Percentiles rank a stretch among this genome's conserved stretches.
Conservation (phyloP, 495 filamentous ascomycete genomes). For the Penicillium argentinense region DNA sequence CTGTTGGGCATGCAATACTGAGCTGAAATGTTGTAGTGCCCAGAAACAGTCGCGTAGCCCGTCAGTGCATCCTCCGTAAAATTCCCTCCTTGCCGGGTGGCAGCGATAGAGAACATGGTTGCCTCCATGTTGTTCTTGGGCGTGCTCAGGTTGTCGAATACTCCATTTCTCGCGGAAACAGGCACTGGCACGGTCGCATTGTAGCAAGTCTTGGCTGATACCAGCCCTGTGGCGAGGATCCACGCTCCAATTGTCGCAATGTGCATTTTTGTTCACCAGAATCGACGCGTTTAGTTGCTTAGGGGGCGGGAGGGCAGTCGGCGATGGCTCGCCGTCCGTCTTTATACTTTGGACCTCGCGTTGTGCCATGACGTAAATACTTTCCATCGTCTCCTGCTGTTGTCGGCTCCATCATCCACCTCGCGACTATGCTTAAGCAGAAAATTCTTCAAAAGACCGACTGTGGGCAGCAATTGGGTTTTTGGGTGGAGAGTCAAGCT, state of each 20-base stretch:
- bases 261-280: slow-evolving; percentile 7
- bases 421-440: too few species aligned
- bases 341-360: too few species aligned
- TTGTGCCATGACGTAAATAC: too few species aligned
- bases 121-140: slow-evolving; percentile 38
- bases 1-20: slow-evolving; percentile 34
- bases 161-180: slow-evolving; percentile 34
- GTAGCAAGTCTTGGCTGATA: slow-evolving; percentile 33
- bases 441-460: too few species aligned
- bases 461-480: too few species aligned
- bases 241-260: slow-evolving; percentile 5
- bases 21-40: slow-evolving; percentile 33
- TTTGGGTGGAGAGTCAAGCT: too few species aligned
- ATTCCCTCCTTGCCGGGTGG: slow-evolving; percentile 35
- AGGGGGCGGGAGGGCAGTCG: too few species aligned
- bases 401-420: too few species aligned
- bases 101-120: slow-evolving; percentile 34
- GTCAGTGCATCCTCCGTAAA: slow-evolving; percentile 29
- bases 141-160: slow-evolving; percentile 32
- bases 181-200: slow-evolving; percentile 38
- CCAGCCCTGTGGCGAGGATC: slow-evolving; percentile 2
- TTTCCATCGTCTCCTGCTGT: too few species aligned
- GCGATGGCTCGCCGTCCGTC: too few species aligned
- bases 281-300: too few species aligned
- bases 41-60: slow-evolving; percentile 28